phyloP scores from a whole-genome alignment of 1,284 basidiomycete genomes.

The Marasmius fiardii region DNA sequence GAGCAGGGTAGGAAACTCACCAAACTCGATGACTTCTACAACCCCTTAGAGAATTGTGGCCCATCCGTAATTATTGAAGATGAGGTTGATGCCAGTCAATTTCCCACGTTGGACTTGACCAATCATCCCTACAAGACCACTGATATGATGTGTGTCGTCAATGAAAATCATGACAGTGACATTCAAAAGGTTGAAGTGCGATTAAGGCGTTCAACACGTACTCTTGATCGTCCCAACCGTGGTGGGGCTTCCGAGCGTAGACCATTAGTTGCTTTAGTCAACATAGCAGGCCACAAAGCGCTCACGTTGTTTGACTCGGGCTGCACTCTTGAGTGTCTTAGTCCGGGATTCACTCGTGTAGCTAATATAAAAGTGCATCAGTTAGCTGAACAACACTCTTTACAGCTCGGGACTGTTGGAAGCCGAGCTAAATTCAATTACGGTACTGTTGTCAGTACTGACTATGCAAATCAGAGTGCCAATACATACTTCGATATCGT shows the following conservation, averaged over 20 bases:
- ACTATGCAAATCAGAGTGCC: not conserved
- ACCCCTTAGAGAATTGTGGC: not conserved
- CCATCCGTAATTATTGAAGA: not conserved
- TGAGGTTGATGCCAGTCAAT: not conserved
- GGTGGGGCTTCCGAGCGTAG: not conserved
- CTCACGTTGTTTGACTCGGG: constrained; percentile 14
- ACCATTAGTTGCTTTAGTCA: constrained; percentile 5
- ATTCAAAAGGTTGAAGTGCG: not conserved
- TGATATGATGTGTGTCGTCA: not conserved
- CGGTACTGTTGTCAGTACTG: not conserved
- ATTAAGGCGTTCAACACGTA: not conserved
- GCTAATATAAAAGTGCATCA: no score
- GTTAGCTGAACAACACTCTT: constrained; percentile 9
- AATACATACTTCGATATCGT: constrained; percentile 25
- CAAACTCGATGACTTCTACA: not conserved
- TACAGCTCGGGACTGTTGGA: constrained; percentile 15
- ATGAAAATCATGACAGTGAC: not conserved
- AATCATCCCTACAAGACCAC: not conserved
- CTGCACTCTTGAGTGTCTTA: no score
- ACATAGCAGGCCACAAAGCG: constrained; percentile 3
- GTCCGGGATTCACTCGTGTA: no score
- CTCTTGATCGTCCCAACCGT: not conserved
- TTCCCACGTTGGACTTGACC: not conserved
- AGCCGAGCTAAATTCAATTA: constrained; percentile 14
- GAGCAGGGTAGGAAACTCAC: not conserved